Evolutionary conservation across 192 early-diverging fungal species (phyloP), one percentile per base, ranked within the genome.

Genomic region (Rhizophagus prolifer): DNA sequence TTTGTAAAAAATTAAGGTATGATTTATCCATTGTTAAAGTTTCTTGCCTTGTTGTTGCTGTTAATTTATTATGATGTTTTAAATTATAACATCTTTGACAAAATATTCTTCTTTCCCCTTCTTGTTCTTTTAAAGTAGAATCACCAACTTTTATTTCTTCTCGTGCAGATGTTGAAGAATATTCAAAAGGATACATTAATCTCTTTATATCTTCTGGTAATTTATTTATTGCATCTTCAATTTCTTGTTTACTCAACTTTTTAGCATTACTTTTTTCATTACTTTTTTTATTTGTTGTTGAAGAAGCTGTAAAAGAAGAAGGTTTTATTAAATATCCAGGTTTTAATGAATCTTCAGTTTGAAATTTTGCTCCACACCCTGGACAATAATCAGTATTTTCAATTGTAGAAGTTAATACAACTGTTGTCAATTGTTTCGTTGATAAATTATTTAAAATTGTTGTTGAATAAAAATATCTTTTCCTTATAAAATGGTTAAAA

Each of bases 1-100:
- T 88, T 34, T 80, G 81, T 79, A 92, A 72, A 70, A 91, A 92
- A 23, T 78, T 72, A 10, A 91, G 79, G 9, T 84, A 84, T 21
- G 83, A 83, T 36, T 82, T 85, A 74, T 89, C 88, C 0, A 75
- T 78, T n/a, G 79, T 85, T 75, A 83, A 85, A 77, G 72, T 84
- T 65, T 82, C 82, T 79, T 82, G 88, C 83, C 84, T 0, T 38
- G 5, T 9, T 54, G 54, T 74, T 34, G 31, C 4, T 9, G 59
- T 70, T 5, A 82, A 50, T 41, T 62, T 68, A 67, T 90, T 91
- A 68, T 91, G 78, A 63, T 93, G 81, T 34, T 79, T 81, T 23
- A 94, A 82, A 25, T 81, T 72, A 77, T 92, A 86, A 82, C 93
- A 94, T 47, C 93, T 82, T 82, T 90, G 84, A 72, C 93, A 94